phyloP scores from a whole-genome alignment of 345 rosid genomes.

The Populus deltoides region DNA sequence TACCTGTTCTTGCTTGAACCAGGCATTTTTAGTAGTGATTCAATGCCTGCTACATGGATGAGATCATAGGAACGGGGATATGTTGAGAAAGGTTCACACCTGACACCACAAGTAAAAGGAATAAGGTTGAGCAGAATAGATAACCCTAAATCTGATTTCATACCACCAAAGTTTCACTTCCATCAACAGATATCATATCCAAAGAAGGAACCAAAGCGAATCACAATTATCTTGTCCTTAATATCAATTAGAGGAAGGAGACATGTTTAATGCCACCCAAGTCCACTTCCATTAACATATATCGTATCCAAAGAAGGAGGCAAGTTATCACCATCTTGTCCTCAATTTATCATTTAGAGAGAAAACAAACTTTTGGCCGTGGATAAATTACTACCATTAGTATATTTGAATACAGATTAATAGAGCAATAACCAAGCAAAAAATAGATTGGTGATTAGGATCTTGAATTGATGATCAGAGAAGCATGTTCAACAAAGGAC shows the following conservation, averaged over 20 bases:
- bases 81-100: constrained; percentile 99
- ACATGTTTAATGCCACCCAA: neutral
- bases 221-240: neutral
- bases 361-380: neutral
- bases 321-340: neutral
- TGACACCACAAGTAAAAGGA: constrained; percentile 32
- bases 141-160: neutral
- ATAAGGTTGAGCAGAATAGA: neutral
- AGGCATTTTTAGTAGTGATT: constrained; percentile 45
- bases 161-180: neutral
- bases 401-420: neutral
- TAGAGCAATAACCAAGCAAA: no score
- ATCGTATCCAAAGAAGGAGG: neutral
- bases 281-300: neutral
- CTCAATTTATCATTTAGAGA: neutral
- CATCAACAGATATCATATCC: neutral
- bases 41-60: constrained; percentile 80
- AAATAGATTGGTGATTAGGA: neutral
- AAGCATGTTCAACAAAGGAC: neutral
- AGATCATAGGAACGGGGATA: constrained; percentile 96
- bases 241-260: neutral
- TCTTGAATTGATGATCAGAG: neutral
- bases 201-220: neutral
- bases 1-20: constrained; percentile 29
- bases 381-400: neutral